phyloP scores from a whole-genome alignment of 2,329 filamentous ascomycete genomes.

The Venturia carpophila region DNA sequence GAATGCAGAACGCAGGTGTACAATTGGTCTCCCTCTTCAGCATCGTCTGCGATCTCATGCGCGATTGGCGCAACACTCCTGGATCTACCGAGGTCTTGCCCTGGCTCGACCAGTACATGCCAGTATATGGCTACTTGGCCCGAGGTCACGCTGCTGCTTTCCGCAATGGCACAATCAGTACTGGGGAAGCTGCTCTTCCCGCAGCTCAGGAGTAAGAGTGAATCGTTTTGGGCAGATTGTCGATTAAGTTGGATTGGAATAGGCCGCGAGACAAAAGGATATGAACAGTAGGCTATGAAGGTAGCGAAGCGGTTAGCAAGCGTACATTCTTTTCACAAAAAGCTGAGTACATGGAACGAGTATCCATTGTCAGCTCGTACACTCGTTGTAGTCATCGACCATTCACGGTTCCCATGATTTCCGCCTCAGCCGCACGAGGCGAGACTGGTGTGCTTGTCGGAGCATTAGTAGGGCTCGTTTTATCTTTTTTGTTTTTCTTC shows the following conservation, averaged over 20 bases:
- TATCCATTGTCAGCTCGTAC: neutral
- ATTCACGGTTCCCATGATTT: neutral
- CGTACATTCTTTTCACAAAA: neutral
- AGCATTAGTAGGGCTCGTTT: neutral
- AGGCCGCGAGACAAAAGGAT: no score
- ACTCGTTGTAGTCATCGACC: neutral
- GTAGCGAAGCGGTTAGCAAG: neutral
- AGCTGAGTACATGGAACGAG: neutral
- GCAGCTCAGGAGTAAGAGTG: neutral
- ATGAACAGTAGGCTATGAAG: neutral
- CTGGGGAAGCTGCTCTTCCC: conserved; percentile 40
- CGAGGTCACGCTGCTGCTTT: conserved; percentile 54
- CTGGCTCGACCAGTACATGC: conserved; percentile 56
- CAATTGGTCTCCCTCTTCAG: conserved; percentile 55
- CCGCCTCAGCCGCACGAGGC: neutral
- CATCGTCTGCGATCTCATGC: conserved; percentile 61
- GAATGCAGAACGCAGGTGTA: conserved; percentile 60
- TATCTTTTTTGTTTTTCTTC: neutral
- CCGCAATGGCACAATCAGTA: conserved; percentile 49
- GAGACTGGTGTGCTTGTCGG: neutral
- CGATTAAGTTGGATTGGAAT: no score
- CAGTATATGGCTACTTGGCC: conserved; percentile 57
- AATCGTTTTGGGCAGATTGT: neutral
- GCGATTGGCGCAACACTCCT: conserved; percentile 56
- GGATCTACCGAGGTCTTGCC: conserved; percentile 50